A percentile compares a stretch with the other conserved stretches of the same genome.
These are phyloP conservation scores for Zoysia pacifica DNA, from an alignment of 176 grass and related monocot genomes.

Conservation along the genomic window DNA sequence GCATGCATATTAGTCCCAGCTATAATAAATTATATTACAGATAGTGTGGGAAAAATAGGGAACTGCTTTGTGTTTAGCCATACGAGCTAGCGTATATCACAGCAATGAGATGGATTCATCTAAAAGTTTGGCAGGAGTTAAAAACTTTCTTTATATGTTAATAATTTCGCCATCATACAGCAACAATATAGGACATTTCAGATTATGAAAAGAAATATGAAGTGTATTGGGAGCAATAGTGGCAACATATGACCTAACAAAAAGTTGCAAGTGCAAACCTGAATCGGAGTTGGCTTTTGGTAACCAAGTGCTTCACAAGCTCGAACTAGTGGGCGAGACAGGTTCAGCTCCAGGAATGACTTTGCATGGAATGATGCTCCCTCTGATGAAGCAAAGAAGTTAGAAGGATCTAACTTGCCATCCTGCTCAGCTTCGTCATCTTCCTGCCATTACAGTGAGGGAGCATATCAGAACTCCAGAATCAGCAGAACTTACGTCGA, in stretches of 20 bases:
- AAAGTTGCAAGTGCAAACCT: slow-evolving; percentile 52
- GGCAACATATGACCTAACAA: neutral
- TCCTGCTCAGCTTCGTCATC: slow-evolving; percentile 9
- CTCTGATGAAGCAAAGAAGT: slow-evolving; percentile 73
- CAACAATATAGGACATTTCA: neutral
- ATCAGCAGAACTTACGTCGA: neutral
- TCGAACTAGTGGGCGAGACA: slow-evolving; percentile 83
- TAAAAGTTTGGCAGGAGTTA: neutral
- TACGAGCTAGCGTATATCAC: neutral
- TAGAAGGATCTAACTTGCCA: slow-evolving; percentile 19
- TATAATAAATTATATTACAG: neutral
- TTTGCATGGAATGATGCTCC: slow-evolving; percentile 89
- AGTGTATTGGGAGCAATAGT: neutral
- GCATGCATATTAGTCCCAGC: neutral
- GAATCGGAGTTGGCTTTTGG: slow-evolving; percentile 94
- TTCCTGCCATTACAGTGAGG: slow-evolving; percentile 32
- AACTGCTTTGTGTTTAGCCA: neutral
- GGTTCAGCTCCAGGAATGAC: slow-evolving; percentile 86
- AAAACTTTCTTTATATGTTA: neutral
- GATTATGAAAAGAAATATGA: neutral
- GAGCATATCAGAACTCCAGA: neutral
- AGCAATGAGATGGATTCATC: neutral
- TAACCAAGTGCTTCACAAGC: slow-evolving; percentile 90
- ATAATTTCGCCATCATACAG: neutral
- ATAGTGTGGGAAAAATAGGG: neutral